Percentiles rank a stretch among this genome's conserved stretches.
phyloP scores from a whole-genome alignment of 768 basidiomycete species.

The Psilocybe cubensis region DNA sequence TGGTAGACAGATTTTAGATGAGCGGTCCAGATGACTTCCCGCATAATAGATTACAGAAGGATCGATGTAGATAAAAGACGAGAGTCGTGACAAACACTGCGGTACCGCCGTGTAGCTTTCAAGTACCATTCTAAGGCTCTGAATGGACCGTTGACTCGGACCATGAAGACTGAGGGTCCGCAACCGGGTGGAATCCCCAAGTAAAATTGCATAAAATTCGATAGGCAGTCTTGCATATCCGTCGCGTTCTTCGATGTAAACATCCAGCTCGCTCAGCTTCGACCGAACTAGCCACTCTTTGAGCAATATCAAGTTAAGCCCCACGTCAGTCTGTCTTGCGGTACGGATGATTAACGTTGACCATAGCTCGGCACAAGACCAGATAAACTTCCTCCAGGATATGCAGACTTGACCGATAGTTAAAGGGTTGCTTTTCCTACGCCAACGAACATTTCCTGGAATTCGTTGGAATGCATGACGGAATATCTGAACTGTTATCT shows the following conservation, averaged over 20 bases:
- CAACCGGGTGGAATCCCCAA: neutral
- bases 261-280: neutral
- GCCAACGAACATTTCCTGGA: neutral
- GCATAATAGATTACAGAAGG: too few species aligned
- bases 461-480: neutral
- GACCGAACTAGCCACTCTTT: constrained; percentile 3
- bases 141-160: too few species aligned
- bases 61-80: neutral
- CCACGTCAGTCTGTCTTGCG: neutral
- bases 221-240: neutral
- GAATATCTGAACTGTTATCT: constrained; percentile 1
- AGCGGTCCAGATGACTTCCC: too few species aligned
- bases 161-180: neutral
- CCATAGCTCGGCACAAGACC: constrained; percentile 9
- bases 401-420: constrained; percentile 5
- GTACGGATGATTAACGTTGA: neutral
- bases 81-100: neutral
- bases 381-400: constrained; percentile 6
- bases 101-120: neutral
- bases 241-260: neutral
- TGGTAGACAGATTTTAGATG: neutral
- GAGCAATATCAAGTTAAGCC: neutral
- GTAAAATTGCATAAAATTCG: neutral
- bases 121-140: too few species aligned
- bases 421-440: neutral